These are phyloP conservation scores for Coniochaeta sp. DNA, from an alignment of 2,329 filamentous ascomycete genomes.

Conservation along the genomic window DNA sequence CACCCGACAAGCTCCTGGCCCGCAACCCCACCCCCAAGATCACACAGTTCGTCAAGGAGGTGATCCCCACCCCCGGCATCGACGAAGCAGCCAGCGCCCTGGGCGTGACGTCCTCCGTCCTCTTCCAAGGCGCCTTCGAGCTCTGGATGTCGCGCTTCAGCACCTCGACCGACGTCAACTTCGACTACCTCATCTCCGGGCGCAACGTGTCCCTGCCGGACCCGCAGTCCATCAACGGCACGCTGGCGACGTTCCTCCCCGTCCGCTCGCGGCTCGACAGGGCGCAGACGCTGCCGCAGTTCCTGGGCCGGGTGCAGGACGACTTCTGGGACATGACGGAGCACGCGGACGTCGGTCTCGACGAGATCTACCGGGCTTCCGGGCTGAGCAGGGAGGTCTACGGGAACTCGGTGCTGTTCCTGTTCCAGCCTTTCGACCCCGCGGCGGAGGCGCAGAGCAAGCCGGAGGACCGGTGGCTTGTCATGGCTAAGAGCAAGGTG, in stretches of 20 bases:
- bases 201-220: slow-evolving; percentile 25
- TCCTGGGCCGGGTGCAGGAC: slow-evolving; percentile 3
- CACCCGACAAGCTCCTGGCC: slow-evolving; percentile 2
- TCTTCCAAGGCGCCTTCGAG: slow-evolving; percentile 26
- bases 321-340: slow-evolving; percentile 8
- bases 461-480: slow-evolving; percentile 10
- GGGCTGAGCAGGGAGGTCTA: not conserved
- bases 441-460: not conserved
- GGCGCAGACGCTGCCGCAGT: not conserved
- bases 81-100: slow-evolving; percentile 5
- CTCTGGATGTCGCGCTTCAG: slow-evolving; percentile 18
- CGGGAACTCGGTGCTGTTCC: slow-evolving; percentile 1
- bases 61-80: slow-evolving; percentile 6
- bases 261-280: slow-evolving; percentile 13
- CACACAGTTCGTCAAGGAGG: slow-evolving; percentile 4
- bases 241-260: slow-evolving; percentile 28
- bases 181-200: slow-evolving; percentile 28
- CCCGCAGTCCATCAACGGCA: slow-evolving; percentile 27
- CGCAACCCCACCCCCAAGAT: slow-evolving; percentile 1
- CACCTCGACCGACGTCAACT: slow-evolving; percentile 14
- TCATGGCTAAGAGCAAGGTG: slow-evolving; percentile 12
- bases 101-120: slow-evolving; percentile 22
- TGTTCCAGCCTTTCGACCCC: slow-evolving; percentile 7
- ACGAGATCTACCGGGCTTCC: slow-evolving; percentile 3
- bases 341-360: slow-evolving; percentile 5